Conservation (phyloP, 139 green algal species). For the Haematococcus lacustris region DNA sequence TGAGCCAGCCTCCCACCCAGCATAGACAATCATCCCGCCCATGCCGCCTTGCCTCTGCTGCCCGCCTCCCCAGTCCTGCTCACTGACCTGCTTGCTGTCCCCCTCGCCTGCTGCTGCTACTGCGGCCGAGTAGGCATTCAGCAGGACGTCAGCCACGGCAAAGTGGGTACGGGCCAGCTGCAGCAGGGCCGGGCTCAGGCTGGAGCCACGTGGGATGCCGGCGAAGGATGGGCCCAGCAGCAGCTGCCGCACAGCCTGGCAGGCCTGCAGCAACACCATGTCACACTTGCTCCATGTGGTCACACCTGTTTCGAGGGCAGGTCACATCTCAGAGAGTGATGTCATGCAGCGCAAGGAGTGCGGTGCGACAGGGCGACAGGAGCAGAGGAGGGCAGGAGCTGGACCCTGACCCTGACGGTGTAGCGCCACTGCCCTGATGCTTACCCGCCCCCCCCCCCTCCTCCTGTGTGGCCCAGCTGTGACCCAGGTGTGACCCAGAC, state of each 20-base stretch:
- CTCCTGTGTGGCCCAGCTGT: too few species aligned
- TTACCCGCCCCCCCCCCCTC: too few species aligned
- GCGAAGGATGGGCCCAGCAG: neutral
- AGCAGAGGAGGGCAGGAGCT: neutral
- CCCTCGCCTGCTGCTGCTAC: slow-evolving; percentile 11
- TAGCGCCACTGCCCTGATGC: neutral
- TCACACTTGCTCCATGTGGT: neutral
- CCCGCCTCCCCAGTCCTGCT: too few species aligned
- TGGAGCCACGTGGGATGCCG: neutral
- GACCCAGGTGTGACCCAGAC: too few species aligned
- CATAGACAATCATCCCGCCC: too few species aligned
- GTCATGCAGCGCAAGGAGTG: neutral
- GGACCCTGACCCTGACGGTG: neutral
- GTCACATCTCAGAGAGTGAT: neutral
- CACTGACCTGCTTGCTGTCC: too few species aligned
- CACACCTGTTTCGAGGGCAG: neutral
- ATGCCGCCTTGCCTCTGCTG: too few species aligned
- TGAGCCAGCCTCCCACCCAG: too few species aligned
- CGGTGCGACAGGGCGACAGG: neutral
- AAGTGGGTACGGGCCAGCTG: slow-evolving; percentile 19
- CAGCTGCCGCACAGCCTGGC: slow-evolving; percentile 1
- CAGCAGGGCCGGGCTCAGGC: neutral
- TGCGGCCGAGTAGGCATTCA: slow-evolving; percentile 9
- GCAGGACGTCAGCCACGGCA: slow-evolving; percentile 25
- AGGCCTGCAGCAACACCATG: neutral